Conservation (phyloP, 108 stramenopile genomes). For the Schizochytrium sp. region DNA sequence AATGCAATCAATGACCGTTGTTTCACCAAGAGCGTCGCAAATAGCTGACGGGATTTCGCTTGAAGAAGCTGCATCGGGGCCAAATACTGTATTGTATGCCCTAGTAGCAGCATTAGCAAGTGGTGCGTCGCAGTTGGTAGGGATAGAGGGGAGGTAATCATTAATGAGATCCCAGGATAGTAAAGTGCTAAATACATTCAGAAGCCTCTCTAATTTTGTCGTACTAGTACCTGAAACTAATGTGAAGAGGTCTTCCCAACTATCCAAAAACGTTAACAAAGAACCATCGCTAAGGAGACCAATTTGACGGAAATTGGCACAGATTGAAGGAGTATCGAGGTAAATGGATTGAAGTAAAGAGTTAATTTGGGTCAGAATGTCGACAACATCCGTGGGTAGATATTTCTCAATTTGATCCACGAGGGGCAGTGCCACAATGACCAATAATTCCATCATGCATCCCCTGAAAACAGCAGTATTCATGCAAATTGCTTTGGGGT, state of each 20-base stretch:
- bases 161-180: conserved; percentile 17
- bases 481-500: conserved; percentile 57
- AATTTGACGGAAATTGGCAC: not conserved
- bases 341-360: not conserved
- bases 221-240: not conserved
- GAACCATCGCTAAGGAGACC: conserved; percentile 15
- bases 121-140: not conserved
- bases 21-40: conserved; percentile 22
- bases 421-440: not conserved
- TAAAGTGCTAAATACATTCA: not conserved
- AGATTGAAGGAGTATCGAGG: not conserved
- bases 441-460: conserved; percentile 32
- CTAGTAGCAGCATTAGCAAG: not conserved
- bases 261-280: not conserved
- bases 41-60: not conserved
- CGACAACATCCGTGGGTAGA: conserved; percentile 1
- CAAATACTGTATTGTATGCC: conserved; percentile 1
- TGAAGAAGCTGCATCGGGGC: not conserved
- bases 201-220: conserved; percentile 21
- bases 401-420: conserved; percentile 13
- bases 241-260: conserved; percentile 36
- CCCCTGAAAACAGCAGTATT: not conserved
- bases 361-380: conserved; percentile 2
- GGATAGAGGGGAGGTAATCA: conserved; percentile 29
- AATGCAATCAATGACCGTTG: conserved; percentile 24